phyloP scores from a whole-genome alignment of 2,329 filamentous ascomycete genomes.

The Trichoderma brevicompactum region DNA sequence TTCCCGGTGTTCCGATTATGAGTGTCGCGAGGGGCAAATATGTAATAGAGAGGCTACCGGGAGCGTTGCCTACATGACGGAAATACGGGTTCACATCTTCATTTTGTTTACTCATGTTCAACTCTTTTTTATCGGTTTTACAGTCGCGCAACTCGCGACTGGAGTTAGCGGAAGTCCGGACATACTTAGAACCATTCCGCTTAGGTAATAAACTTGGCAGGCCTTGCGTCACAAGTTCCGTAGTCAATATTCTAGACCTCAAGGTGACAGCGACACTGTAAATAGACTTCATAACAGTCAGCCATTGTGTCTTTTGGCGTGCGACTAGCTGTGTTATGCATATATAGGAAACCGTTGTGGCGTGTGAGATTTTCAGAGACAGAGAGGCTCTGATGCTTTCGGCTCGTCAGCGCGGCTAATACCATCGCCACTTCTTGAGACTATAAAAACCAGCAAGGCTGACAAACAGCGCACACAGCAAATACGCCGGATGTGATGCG shows the following conservation, averaged over 20 bases:
- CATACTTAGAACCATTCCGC: neutral
- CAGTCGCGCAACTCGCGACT: slow-evolving; percentile 17
- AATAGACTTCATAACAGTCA: slow-evolving; percentile 8
- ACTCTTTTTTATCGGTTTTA: neutral
- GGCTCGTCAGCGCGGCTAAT: neutral
- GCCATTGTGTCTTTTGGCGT: neutral
- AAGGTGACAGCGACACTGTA: neutral
- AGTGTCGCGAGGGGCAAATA: slow-evolving; percentile 89
- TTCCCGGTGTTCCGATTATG: slow-evolving; percentile 69
- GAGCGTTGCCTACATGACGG: slow-evolving; percentile 66
- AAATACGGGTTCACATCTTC: slow-evolving; percentile 4
- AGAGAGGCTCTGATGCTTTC: neutral
- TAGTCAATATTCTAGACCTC: neutral
- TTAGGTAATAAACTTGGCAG: slow-evolving; percentile 15
- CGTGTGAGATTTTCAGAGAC: neutral
- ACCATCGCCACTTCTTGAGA: neutral
- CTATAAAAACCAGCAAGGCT: neutral
- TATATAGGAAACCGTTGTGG: neutral
- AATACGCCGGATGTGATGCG: neutral
- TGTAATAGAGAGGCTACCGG: slow-evolving; percentile 87
- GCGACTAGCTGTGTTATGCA: slow-evolving; percentile 9
- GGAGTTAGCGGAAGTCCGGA: slow-evolving; percentile 28
- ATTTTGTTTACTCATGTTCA: neutral
- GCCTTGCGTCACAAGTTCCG: neutral
- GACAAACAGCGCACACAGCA: neutral